Conservation (phyloP, 106 monocot genomes). For the Dioscorea zingiberensis region DNA sequence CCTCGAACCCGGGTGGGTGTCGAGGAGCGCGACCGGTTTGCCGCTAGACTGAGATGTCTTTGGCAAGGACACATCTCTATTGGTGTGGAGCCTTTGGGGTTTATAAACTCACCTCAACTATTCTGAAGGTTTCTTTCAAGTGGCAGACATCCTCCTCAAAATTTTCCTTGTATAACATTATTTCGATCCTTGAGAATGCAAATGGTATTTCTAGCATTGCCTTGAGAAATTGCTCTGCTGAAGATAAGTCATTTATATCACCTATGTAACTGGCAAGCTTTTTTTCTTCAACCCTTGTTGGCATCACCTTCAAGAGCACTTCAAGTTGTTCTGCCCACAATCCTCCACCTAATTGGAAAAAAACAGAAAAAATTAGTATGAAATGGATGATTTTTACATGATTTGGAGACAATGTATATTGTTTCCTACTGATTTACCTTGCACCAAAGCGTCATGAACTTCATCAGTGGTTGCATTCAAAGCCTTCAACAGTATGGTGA, state of each 20-base stretch:
- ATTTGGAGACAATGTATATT: neutral
- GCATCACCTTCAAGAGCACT: constrained; percentile 72
- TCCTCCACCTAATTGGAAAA: constrained; percentile 44
- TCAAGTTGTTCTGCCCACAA: constrained; percentile 69
- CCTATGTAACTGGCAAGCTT: constrained; percentile 43
- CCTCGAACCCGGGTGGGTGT: no score
- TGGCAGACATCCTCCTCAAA: constrained; percentile 80
- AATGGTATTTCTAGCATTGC: constrained; percentile 41
- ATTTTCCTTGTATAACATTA: constrained; percentile 72
- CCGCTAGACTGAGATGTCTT: no score
- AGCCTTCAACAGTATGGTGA: constrained; percentile 88
- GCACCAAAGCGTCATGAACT: constrained; percentile 46
- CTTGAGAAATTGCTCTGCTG: constrained; percentile 64
- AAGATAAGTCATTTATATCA: constrained; percentile 33
- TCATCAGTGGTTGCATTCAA: constrained; percentile 64
- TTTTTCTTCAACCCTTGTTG: constrained; percentile 78
- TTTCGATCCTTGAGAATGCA: constrained; percentile 68
- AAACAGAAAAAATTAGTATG: neutral
- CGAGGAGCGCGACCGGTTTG: no score
- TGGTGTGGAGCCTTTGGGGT: no score
- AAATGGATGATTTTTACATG: neutral
- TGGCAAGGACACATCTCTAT: no score
- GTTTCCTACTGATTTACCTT: constrained; percentile 23
- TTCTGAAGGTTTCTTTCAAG: constrained; percentile 48
- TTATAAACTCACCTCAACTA: constrained; percentile 48